Conservation (phyloP, 768 basidiomycete species). For the Pisolithus orientalis region DNA sequence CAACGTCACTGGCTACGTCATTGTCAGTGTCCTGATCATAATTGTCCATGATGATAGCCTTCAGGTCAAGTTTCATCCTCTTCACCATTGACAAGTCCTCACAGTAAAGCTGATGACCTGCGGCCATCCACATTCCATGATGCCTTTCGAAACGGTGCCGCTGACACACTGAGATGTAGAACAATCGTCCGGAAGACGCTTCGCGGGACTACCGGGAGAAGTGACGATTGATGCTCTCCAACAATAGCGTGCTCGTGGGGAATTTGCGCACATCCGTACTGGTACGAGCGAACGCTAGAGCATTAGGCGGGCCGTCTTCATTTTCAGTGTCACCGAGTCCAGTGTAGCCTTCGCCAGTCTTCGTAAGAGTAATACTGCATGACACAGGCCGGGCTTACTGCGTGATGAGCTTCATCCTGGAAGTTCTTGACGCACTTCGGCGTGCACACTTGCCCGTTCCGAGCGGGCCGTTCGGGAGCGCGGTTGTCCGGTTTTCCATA, state of each 20-base stretch:
- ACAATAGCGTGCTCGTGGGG: conserved; percentile 43
- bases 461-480: no score
- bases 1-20: conserved; percentile 1
- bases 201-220: conserved; percentile 16
- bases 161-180: conserved; percentile 66
- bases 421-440: no score
- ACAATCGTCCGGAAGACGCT: conserved; percentile 30
- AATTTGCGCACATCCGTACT: conserved; percentile 28
- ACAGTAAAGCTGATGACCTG: conserved; percentile 56
- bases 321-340: not conserved
- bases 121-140: conserved; percentile 70
- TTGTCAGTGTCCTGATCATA: conserved; percentile 20
- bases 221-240: conserved; percentile 32
- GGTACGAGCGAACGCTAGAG: not conserved
- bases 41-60: conserved; percentile 46
- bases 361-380: not conserved
- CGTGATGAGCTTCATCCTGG: no score
- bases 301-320: not conserved
- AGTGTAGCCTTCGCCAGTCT: conserved; percentile 14
- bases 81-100: conserved; percentile 41
- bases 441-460: no score
- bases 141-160: conserved; percentile 73
- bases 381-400: no score
- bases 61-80: conserved; percentile 41
- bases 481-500: no score